Evolutionary conservation across 2,329 filamentous ascomycete genomes (phyloP).

Genomic region (Pseudogymnoascus sp.): DNA sequence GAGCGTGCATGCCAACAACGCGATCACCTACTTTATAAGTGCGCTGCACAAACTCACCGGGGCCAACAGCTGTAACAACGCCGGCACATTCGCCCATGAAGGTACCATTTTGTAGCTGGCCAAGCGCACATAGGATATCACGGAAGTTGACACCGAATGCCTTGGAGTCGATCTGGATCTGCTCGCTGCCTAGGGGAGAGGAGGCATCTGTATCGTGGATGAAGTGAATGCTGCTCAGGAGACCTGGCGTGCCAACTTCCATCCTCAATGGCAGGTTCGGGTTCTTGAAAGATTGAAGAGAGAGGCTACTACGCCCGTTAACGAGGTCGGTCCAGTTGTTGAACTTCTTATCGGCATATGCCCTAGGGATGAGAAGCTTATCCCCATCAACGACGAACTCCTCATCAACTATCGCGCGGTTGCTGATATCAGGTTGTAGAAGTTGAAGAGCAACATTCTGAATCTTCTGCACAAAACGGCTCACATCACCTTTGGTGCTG

Average conservation of each 20-base stretch:
- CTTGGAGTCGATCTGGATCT: conserved; percentile 32
- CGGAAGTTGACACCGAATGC: conserved; percentile 37
- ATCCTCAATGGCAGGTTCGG: background rate
- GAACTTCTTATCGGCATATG: background rate
- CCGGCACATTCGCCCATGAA: conserved; percentile 29
- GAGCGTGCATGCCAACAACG: background rate
- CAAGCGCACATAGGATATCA: conserved; percentile 31
- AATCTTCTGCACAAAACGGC: background rate
- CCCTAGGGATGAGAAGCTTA: background rate
- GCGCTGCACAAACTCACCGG: conserved; percentile 23
- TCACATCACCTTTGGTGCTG: background rate
- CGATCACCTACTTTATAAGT: conserved; percentile 31
- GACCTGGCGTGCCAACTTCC: conserved; percentile 13
- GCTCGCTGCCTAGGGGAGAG: conserved; percentile 13
- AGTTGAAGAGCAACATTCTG: background rate
- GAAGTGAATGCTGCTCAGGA: conserved; percentile 16
- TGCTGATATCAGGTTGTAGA: background rate
- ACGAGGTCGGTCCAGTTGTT: background rate
- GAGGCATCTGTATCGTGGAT: conserved; percentile 15
- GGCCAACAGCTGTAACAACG: conserved; percentile 27
- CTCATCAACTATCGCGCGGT: background rate
- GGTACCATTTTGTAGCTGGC: conserved; percentile 1
- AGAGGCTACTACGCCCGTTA: background rate
- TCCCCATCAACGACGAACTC: background rate
- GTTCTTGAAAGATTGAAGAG: background rate